Conservation (phyloP, 306 rosid species). For the Vachellia pachyceras region DNA sequence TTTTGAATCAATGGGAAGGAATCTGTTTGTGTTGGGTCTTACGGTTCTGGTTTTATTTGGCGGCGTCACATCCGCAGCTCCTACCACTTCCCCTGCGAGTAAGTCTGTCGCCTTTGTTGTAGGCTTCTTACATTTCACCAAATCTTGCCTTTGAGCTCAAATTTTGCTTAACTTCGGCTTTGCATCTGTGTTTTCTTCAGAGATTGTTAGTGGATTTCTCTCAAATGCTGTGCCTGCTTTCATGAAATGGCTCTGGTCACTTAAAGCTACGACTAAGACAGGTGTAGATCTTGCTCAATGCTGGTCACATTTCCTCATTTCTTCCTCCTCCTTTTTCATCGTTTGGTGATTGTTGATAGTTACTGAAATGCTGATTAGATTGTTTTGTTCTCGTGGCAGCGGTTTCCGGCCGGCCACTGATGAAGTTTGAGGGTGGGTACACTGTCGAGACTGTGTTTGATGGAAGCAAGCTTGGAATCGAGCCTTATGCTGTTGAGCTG, state of each 20-base stretch:
- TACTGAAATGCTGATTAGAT: conserved; percentile 33
- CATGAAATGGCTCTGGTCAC: conserved; percentile 81
- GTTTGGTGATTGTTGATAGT: conserved; percentile 22
- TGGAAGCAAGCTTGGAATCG: conserved; percentile 96
- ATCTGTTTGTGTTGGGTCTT: conserved; percentile 43
- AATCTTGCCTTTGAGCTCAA: conserved; percentile 30
- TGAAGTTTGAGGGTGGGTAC: conserved; percentile 94
- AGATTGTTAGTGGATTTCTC: conserved; percentile 68
- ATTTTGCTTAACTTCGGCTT: conserved; percentile 1
- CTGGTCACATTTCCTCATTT: conserved; percentile 11
- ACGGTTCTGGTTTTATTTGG: conserved; percentile 55
- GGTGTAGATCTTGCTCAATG: conserved; percentile 67
- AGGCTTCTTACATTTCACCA: conserved; percentile 24
- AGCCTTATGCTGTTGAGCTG: conserved; percentile 87
- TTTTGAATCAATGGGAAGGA: conserved; percentile 54
- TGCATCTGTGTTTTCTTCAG: conserved; percentile 49
- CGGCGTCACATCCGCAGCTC: conserved; percentile 57
- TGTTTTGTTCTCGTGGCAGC: conserved; percentile 50
- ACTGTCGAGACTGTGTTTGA: conserved; percentile 95
- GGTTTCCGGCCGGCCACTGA: conserved; percentile 70
- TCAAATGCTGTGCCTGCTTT: conserved; percentile 70
- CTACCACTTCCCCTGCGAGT: conserved; percentile 71
- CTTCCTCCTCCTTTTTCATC: background rate
- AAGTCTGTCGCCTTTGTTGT: conserved; percentile 40
- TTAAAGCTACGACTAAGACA: conserved; percentile 73